phyloP scores from a whole-genome alignment of 106 monocot species.

The Allium sativum region DNA sequence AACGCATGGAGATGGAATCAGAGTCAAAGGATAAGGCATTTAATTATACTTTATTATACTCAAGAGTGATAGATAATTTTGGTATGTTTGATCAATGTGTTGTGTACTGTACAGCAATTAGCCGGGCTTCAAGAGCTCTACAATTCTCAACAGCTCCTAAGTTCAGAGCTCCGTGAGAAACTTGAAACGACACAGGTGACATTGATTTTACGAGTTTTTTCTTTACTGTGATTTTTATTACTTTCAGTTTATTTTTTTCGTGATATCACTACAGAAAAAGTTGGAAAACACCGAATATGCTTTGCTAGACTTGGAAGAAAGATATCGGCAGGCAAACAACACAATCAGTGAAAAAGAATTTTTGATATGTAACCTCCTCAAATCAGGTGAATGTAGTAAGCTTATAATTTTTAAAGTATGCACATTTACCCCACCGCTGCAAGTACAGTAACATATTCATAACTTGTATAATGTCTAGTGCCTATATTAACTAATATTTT shows the following conservation, averaged over 20 bases:
- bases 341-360: constrained; percentile 92
- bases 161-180: constrained; percentile 66
- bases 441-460: no score
- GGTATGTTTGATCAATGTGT: constrained; percentile 3
- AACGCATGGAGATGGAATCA: constrained; percentile 63
- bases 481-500: no score
- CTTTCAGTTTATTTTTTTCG: constrained; percentile 1
- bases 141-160: constrained; percentile 60
- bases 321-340: constrained; percentile 64
- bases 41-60: constrained; percentile 1
- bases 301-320: constrained; percentile 79
- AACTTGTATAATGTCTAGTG: no score
- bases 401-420: neutral
- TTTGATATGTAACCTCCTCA: constrained; percentile 79
- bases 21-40: constrained; percentile 89
- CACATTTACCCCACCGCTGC: no score
- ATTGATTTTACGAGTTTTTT: no score
- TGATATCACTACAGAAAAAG: constrained; percentile 40
- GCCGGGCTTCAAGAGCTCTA: constrained; percentile 85
- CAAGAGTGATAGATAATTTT: neutral
- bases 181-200: constrained; percentile 78
- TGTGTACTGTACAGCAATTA: constrained; percentile 56
- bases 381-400: constrained; percentile 43
- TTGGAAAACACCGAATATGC: constrained; percentile 59
- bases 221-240: no score